Base-by-base conservation (phyloP, 257 asterid genomes). In the Capsicum baccatum region DNA sequence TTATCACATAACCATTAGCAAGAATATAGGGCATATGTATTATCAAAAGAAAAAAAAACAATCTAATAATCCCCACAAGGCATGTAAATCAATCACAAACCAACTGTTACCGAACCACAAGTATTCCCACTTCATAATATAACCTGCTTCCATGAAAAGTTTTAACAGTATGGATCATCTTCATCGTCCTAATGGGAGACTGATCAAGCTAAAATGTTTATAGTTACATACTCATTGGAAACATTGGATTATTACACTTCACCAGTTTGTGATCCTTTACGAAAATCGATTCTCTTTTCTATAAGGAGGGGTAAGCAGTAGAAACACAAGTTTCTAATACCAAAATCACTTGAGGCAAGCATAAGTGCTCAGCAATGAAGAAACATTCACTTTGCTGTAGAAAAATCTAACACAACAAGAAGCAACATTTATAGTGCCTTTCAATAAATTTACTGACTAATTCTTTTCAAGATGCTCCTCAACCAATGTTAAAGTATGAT, bases 81-180 rank as follows among this genome's bases (percentile, higher is more conserved):
- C 79, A 6, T 44, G 79, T 44, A 71, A 71, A 71, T 26, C 33
- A 71, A 71, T 71, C 79, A 71, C 57, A 71, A 71, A 71, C 1
- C 57, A 42, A 71, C 17, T 44, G 79, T 71, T 70, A 70, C 56
- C 17, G 5, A 42, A n/a, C 9, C 56, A 71, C 16, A 44, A 71
- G 37, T 62, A 71, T 4, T 44, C 3, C 9, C 79, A 70, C 35
- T 44, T 44, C 57, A 70, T 10, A 44, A 71, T 71, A 71, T 71
- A 71, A 44, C 10, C 58, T 47, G 47, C 79, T 70, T 70, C 56
- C 39, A 58, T 47, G n/a, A 47, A 71, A 47, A 47, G 6, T 37
- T 37, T n/a, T n/a, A 47, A 47, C 79, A 44, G 37, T 44, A 71
- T 37, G 79, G 57, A 71, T 71, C 79, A 71, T 71, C 79, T 48